phyloP scores from a whole-genome alignment of 2,329 filamentous ascomycete genomes.

The Penicillium sp. region DNA sequence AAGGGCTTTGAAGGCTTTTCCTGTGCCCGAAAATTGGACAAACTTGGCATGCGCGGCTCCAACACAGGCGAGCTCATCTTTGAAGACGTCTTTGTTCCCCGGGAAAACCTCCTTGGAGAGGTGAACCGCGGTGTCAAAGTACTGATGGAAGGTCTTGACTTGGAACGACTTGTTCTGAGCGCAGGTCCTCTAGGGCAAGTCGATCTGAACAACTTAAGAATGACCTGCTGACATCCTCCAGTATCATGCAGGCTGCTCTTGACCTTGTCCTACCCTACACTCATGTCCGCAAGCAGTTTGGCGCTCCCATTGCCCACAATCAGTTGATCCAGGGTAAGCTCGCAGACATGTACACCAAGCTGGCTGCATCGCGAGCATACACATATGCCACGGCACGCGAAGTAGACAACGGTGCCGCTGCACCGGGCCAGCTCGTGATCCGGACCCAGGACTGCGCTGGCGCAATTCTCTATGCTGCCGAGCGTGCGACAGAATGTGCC shows the following conservation, averaged over 20 bases:
- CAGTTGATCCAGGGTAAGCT: constrained; percentile 90
- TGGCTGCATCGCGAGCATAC: constrained; percentile 77
- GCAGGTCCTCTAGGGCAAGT: constrained; percentile 74
- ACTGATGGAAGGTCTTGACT: constrained; percentile 91
- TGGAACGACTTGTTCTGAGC: constrained; percentile 86
- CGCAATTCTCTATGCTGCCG: constrained; percentile 87
- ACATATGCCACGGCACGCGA: constrained; percentile 76
- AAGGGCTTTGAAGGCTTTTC: constrained; percentile 67
- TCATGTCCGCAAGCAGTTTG: constrained; percentile 86
- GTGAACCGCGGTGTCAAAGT: constrained; percentile 81
- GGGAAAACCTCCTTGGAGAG: constrained; percentile 72
- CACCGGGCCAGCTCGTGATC: constrained; percentile 46
- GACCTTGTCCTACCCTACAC: constrained; percentile 84
- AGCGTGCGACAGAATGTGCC: constrained; percentile 75
- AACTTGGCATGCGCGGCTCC: constrained; percentile 95
- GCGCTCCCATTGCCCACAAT: constrained; percentile 78
- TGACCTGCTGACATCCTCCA: constrained; percentile 22
- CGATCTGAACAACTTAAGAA: not conserved
- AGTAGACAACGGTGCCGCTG: constrained; percentile 66
- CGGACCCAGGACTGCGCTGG: constrained; percentile 90
- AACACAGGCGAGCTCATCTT: constrained; percentile 95
- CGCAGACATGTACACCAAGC: constrained; percentile 96
- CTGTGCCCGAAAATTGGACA: constrained; percentile 87
- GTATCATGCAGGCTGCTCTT: constrained; percentile 84
- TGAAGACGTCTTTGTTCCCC: constrained; percentile 82